Base-by-base conservation (phyloP, 2,329 filamentous ascomycete genomes). In the Aspergillus terreus region DNA sequence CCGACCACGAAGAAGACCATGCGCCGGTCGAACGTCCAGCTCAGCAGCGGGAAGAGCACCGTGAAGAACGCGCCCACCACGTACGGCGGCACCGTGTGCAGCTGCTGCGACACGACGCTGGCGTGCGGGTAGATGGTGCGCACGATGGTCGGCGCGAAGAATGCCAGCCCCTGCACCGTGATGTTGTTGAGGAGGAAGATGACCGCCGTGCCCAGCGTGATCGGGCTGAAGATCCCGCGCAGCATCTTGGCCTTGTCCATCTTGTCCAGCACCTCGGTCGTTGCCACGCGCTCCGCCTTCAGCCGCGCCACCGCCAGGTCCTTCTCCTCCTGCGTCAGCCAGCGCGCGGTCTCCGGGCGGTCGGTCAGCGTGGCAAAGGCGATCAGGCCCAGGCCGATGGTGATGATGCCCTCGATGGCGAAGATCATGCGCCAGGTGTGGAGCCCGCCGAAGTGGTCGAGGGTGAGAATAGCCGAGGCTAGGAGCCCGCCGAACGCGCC, bases 111-210 rank as follows among this genome's bases (percentile, higher is more conserved):
- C 12, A 89, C 74, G 2, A 82, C 78, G 14, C 73, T 75, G 50
- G 73, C 72, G 1, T 77, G 62, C 0, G 83, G 82, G 60, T 88
- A 89, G 58, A 90, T 88, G 6, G 81, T 86, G 42, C 72, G 70
- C 40, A 90, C 83, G 55, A 90, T 88, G 0, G 85, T 89, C 0
- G 86, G 86, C 0, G 79, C 73, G 67, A 88, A 88, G 75, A 88
- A 87, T 1, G 83, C 82, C 4, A 89, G 74, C 2, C 85, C 85
- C 63, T 88, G 84, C 2, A 88, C 85, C 0, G 85, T 88, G 63
- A 89, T 81, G 69, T 86, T 87, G 74, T 85, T 76, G 52, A 86
- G 76, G 0, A 85, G 69, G 70, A 86, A 86, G 59, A 85, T 78
- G 57, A 83, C 71, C 0, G 81, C 67, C 0, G 79, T 85, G 7